A percentile compares a stretch with the other conserved stretches of the same genome.
Conservation (phyloP, 1,139 yeast species). For the Blastobotrys illinoisensis region DNA sequence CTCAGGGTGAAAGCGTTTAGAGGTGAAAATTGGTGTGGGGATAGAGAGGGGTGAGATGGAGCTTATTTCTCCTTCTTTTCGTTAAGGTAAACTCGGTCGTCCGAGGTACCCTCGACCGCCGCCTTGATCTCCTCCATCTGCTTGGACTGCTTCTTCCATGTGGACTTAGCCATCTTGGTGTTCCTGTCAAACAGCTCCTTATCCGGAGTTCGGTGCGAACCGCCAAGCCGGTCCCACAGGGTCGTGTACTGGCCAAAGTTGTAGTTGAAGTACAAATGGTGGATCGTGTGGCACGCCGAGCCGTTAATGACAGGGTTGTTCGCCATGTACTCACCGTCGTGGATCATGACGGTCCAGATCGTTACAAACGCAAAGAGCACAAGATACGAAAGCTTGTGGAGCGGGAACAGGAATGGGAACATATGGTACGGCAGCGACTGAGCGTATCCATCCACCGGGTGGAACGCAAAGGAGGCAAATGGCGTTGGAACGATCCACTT, state of each 20-base stretch:
- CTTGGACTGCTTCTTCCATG: constrained; percentile 68
- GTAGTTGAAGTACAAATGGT: constrained; percentile 92
- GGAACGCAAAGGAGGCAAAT: constrained; percentile 97
- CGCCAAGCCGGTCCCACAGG: constrained; percentile 94
- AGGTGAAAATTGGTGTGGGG: background rate
- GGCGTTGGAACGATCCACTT: constrained; percentile 99
- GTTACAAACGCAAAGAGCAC: constrained; percentile 82
- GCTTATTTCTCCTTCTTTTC: constrained; percentile 6
- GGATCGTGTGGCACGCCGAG: constrained; percentile 96
- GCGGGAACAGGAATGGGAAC: constrained; percentile 85
- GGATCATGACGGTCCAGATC: constrained; percentile 98
- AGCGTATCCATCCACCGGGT: constrained; percentile 91
- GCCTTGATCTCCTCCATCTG: constrained; percentile 78
- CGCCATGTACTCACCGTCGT: constrained; percentile 92
- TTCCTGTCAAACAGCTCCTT: constrained; percentile 70
- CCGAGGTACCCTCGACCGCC: constrained; percentile 69
- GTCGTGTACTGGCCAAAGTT: constrained; percentile 98
- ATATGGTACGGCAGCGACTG: constrained; percentile 92
- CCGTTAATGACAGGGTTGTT: constrained; percentile 94
- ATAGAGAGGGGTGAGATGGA: background rate
- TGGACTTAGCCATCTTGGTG: constrained; percentile 49
- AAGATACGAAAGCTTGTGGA: constrained; percentile 81
- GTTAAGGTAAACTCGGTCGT: constrained; percentile 52
- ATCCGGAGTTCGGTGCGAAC: constrained; percentile 90
- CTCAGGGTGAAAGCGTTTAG: background rate